Base-by-base conservation (phyloP, 257 asterid species). In the Nicotiana paniculata region DNA sequence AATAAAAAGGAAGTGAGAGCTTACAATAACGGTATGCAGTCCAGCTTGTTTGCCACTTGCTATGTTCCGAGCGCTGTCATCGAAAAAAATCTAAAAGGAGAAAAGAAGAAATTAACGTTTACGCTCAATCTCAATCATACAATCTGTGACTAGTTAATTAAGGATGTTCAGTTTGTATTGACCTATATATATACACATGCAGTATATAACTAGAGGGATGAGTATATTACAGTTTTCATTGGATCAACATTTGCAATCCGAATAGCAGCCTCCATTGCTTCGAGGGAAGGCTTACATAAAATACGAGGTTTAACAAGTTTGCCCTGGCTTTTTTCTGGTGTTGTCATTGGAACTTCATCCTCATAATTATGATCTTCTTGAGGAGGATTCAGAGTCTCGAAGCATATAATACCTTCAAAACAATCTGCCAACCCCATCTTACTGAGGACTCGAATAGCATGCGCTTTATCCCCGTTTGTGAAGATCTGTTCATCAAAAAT, bases 331-430 rank as follows among this genome's bases (percentile, higher is more conserved):
- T 26, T n/a, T 18, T 57, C 35, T 32, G 35, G 35, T 32, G 35
- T 32, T 32, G 4, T 32, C 35, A 32, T 58, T 77, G 68, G 30
- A 16, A 58, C n/a, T 4, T 30, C 9, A 33, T 53, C 16, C 39
- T 15, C 35, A 46, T 30, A 9, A 57, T 21, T 7, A 57, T 4
- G 6, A 32, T 66, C 55, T n/a, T 24, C 66, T 18, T 35, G 63
- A 3, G 83, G 79, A 39, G 93, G 95, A 87, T 95, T 93, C 11
- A 95, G 93, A 48, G 97, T 93, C 87, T 95, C 99, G 21, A 92
- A 93, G 88, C 99, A 93, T 84, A 95, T 93, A 55, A 93, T 88
- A 57, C 93, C 98, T 10, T 95, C 95, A 86, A 95, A 95, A 86
- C 98, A 95, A 84, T 91, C 98, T 82, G 92, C 97, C 86, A 95